Percentiles rank a stretch among this genome's conserved stretches.
Conservation (phyloP, 176 grass and related monocot species). For the Zoysia pacifica region DNA sequence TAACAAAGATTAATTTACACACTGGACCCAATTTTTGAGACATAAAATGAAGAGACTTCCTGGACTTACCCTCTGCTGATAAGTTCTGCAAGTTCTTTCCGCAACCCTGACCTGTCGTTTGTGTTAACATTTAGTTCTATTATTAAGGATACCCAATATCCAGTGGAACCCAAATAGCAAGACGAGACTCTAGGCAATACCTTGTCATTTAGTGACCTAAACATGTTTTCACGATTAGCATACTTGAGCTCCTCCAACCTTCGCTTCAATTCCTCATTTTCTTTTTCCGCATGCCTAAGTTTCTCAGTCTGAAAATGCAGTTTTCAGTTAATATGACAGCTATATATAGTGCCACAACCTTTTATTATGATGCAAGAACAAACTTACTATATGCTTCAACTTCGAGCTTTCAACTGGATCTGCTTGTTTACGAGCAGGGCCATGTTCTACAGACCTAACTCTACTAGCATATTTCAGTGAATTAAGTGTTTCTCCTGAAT, state of each 20-base stretch:
- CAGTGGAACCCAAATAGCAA: slow-evolving; percentile 4
- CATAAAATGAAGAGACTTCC: slow-evolving; percentile 20
- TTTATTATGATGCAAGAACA: slow-evolving; percentile 11
- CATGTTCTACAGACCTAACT: slow-evolving; percentile 82
- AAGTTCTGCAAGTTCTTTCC: slow-evolving; percentile 67
- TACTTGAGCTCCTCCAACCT: slow-evolving; percentile 80
- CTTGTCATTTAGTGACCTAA: slow-evolving; percentile 77
- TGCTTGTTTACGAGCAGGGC: slow-evolving; percentile 78
- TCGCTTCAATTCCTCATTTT: slow-evolving; percentile 61
- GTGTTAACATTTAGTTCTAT: slow-evolving; percentile 30
- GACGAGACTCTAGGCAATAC: slow-evolving; percentile 41
- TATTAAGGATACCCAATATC: neutral
- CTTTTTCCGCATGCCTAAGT: slow-evolving; percentile 69
- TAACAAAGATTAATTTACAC: slow-evolving; percentile 2
- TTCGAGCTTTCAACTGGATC: slow-evolving; percentile 88
- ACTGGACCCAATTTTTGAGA: neutral
- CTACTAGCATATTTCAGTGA: slow-evolving; percentile 93
- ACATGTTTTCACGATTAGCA: slow-evolving; percentile 75
- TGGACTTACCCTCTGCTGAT: slow-evolving; percentile 66
- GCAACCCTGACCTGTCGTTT: slow-evolving; percentile 67
- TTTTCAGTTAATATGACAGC: slow-evolving; percentile 30
- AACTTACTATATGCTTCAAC: slow-evolving; percentile 87
- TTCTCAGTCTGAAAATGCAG: slow-evolving; percentile 70
- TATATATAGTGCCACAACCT: slow-evolving; percentile 2
- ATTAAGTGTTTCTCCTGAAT: slow-evolving; percentile 82